Conservation (phyloP, 2,329 filamentous ascomycete species). For the Monosporascus sp. region DNA sequence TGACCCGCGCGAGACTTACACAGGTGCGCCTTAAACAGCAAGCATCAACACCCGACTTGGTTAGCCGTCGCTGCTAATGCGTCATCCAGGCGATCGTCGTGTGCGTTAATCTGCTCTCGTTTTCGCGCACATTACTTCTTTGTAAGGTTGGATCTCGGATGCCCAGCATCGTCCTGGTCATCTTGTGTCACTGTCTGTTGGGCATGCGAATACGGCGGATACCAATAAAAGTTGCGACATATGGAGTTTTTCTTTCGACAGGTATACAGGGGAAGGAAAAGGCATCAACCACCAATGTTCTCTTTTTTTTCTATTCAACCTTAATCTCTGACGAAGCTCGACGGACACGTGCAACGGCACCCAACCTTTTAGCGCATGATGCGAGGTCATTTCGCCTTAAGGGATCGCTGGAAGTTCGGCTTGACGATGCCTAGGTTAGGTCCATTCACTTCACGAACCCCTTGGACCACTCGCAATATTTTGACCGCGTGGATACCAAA, state of each 20-base stretch:
- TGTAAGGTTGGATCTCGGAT: slow-evolving; percentile 13
- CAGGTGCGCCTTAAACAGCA: slow-evolving; percentile 29
- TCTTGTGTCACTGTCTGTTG: slow-evolving; percentile 18
- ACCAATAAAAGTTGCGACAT: slow-evolving; percentile 25
- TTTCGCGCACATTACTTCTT: slow-evolving; percentile 5
- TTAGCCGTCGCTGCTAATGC: slow-evolving; percentile 18
- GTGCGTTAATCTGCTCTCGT: slow-evolving; percentile 9
- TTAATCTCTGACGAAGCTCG: slow-evolving; percentile 18
- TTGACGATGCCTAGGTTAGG: slow-evolving; percentile 17
- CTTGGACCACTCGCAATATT: slow-evolving; percentile 20
- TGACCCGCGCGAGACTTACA: slow-evolving; percentile 38
- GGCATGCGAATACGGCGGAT: slow-evolving; percentile 25
- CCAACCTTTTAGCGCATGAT: slow-evolving; percentile 1
- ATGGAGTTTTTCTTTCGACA: slow-evolving; percentile 28
- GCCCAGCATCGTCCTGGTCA: slow-evolving; percentile 14
- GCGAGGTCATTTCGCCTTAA: slow-evolving; percentile 9
- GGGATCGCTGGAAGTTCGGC: slow-evolving; percentile 15
- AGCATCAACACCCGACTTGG: slow-evolving; percentile 11
- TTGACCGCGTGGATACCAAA: slow-evolving; percentile 25
- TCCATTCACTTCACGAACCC: slow-evolving; percentile 8
- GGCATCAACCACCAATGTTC: slow-evolving; percentile 25
- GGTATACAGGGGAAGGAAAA: slow-evolving; percentile 30
- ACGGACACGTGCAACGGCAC: slow-evolving; percentile 8
- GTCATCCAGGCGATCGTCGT: slow-evolving; percentile 18
- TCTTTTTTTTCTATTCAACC: slow-evolving; percentile 16